Base-by-base conservation (phyloP, 495 filamentous ascomycete genomes). In the Aspergillus saccharolyticus region DNA sequence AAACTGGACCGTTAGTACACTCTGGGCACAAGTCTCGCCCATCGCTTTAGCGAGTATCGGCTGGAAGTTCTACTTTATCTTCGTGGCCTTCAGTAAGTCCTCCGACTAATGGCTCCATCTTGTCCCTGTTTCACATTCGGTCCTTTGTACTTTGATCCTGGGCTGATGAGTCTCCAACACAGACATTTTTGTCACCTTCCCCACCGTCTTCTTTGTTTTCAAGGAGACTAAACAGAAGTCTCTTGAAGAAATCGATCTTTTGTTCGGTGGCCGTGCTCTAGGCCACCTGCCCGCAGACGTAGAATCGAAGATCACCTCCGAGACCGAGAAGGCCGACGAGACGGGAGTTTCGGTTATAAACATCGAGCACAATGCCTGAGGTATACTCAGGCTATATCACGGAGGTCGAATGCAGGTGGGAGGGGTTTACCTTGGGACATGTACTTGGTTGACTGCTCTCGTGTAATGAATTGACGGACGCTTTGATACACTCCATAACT, bases 181-280 rank as follows among this genome's bases (percentile, higher is more conserved):
- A 70, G 72, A 75, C 63, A 49, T 71, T 9, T 65, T 59, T 39
- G 51, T 75, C 56, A 57, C 70, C 12, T 45, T 74, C 44, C 69
- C 70, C 0, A 69, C 75, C 0, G 72, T 85, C 9, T 82, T 73
- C 61, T 75, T 83, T 63, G 69, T 80, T 39, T 83, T 82, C 63
- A 76, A 75, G 46, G 80, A 85, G 63, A 83, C 80, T 0, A 83
- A 80, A 50, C 75, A 78, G 52, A 70, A 83, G 42, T 74, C 73
- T 0, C 64, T 85, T 1, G 82, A 85, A 56, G 80, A 82, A 53
- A 83, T 83, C 56, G 80, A 85, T 70, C 49, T 80, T 17, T 62
- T 83, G 30, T 82, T 84, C 66, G 80, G 75, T 0, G 76, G 75
- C 45, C 62, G 76, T 1, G 74, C 78, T 3, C 60, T 80, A 18